Evolutionary conservation across 768 basidiomycete species (phyloP), one percentile per base, ranked within the genome.

Genomic region (Macrolepiota albuminosa): DNA sequence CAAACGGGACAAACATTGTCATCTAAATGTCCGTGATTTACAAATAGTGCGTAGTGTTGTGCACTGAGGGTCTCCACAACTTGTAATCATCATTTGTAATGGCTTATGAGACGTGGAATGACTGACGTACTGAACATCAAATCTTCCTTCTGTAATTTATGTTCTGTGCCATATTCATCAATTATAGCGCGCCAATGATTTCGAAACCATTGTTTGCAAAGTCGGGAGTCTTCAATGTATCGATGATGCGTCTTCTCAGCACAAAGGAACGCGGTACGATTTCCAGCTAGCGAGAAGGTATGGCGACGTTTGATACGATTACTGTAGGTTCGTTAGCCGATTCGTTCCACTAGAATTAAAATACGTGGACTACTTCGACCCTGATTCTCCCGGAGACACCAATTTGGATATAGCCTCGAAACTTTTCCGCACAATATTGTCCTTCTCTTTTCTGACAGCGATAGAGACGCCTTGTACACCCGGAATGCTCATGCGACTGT

Each of bases 341-440:
- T 50, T 36, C 24, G 16, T 26, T 21, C n/a, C 36, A 24, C 16
- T 21, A 2, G 10, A 42, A 36, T 13, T 18, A 46, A 36, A 14
- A 36, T 18, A 0, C 31, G 29, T n/a, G 21, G 24, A 55, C 57
- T 46, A 62, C 61, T n/a, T 42, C 13, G 24, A 36, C 16, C 36
- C 18, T 40, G 39, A 21, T 40, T 55, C 54, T 7, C 47, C 48
- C 4, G 61, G n/a, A 31, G 57, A 59, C 18, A 59, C 53, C 5
- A 62, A n/a, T 51, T 53, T 59, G 6, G 61, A 63, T 13, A 63
- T 59, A n/a, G 61, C 58, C 33, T 56, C 48, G 55, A 63, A 34
- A 1, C 58, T 33, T 31, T 63, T 63, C 37, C 29, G n/a, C 9
- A 57, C 54, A 21, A 62, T 6, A 46, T 56, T 59, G 36, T 63